Evolutionary conservation across 208 protist genomes (phyloP), one percentile per base, ranked within the genome.

Genomic region (Trypanosoma grayi): DNA sequence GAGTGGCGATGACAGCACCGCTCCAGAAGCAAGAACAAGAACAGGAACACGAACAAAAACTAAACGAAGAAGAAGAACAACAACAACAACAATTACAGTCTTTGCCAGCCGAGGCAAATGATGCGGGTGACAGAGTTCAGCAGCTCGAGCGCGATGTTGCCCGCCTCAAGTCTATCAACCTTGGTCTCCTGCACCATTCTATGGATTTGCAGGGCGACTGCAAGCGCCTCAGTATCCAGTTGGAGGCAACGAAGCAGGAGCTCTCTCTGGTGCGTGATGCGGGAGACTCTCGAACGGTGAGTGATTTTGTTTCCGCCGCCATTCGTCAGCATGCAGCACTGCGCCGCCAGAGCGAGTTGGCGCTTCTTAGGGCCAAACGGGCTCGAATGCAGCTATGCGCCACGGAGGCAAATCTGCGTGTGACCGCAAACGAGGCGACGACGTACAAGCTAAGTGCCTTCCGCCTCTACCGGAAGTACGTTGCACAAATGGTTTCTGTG

Each of bases 341-440:
- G 34, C 83, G 83, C n/a, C 70, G 77, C 2, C 83, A 92, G 47
- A 83, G 79, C 66, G 89, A 92, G 50, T 79, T 93, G 31, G 81
- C 89, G 2, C 66, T 89, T 40, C 81, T 92, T 51, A 83, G 86
- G 27, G 77, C 75, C 8, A 87, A 88, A 72, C 73, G 77, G 8
- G 50, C 81, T 34, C 70, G 72, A 41, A 77, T 95, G 54, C 85
- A 92, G 53, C 78, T 95, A 16, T 77, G 74, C 13, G 89, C 86
- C 7, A 84, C 82, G 1, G 89, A 95, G 67, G 85, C 89, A 10
- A 95, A 95, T 76, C 80, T 85, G 48, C 82, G 85, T 39, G 83
- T 95, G 7, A 84, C 89, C 40, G 60, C 79, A 28, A 95, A 95
- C 70, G 89, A 95, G 73, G 89, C 85, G 14, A 91, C 61, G 3